Evolutionary conservation across 768 basidiomycete species (phyloP).

Genomic region (Rhizopogon rudus): DNA sequence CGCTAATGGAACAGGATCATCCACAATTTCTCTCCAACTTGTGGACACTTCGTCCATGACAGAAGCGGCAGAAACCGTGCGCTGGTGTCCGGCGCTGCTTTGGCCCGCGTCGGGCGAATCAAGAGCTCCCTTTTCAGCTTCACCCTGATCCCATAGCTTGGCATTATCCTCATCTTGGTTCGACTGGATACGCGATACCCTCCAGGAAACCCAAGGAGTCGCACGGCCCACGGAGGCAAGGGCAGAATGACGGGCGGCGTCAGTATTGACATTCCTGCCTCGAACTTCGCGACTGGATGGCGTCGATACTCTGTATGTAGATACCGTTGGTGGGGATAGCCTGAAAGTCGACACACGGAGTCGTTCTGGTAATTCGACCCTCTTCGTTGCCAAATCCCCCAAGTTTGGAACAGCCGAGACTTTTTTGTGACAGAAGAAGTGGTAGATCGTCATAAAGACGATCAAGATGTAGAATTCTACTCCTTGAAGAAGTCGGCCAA

Average conservation of each 20-base stretch:
- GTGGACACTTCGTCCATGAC: constrained; percentile 6
- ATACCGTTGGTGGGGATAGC: constrained; percentile 14
- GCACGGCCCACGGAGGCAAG: constrained; percentile 22
- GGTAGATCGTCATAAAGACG: constrained; percentile 48
- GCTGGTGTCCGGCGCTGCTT: neutral
- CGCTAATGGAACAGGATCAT: constrained; percentile 4
- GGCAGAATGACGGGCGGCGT: constrained; percentile 10
- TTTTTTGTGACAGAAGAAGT: constrained; percentile 28
- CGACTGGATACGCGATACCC: constrained; percentile 20
- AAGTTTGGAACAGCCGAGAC: constrained; percentile 6
- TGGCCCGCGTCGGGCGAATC: constrained; percentile 5
- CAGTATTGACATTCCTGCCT: constrained; percentile 8
- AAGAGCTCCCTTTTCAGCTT: constrained; percentile 25
- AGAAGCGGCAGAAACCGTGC: neutral
- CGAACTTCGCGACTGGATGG: constrained; percentile 2
- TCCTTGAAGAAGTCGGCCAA: constrained; percentile 66
- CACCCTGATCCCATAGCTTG: constrained; percentile 27
- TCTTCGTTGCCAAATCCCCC: neutral
- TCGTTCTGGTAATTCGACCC: constrained; percentile 19
- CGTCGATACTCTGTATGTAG: constrained; percentile 23
- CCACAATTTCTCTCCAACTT: constrained; percentile 3
- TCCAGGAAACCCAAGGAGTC: constrained; percentile 36
- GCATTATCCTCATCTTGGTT: constrained; percentile 21
- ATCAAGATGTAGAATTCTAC: constrained; percentile 59
- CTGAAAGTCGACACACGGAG: constrained; percentile 21